Evolutionary conservation across 176 grass and related monocot genomes (phyloP).

Genomic region (Hsuehochloa calcarea): DNA sequence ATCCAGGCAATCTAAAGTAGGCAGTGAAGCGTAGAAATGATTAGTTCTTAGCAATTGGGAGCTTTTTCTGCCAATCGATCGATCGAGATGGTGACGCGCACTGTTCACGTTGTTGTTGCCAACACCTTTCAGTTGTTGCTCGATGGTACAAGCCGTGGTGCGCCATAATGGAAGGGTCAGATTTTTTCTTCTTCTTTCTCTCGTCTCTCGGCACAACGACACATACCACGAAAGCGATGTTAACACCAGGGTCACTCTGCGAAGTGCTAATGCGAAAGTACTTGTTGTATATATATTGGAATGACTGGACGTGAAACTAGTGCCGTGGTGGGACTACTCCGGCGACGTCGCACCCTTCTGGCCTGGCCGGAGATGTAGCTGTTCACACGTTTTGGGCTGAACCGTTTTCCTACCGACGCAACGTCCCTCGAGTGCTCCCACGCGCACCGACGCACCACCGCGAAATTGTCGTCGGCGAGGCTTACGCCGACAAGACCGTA

Average conservation of each 20-base stretch:
- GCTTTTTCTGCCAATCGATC: neutral
- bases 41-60: neutral
- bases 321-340: neutral
- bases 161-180: neutral
- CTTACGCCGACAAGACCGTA: neutral
- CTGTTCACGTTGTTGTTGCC: neutral
- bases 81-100: neutral
- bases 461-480: neutral
- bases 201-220: neutral
- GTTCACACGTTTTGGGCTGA: neutral
- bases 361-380: neutral
- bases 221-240: neutral
- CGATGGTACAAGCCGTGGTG: slow-evolving; percentile 12
- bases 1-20: neutral
- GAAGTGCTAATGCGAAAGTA: neutral
- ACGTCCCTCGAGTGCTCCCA: neutral
- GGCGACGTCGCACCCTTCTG: neutral
- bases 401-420: neutral
- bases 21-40: neutral
- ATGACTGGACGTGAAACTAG: neutral
- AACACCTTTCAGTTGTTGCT: slow-evolving; percentile 18
- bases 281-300: neutral
- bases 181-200: neutral
- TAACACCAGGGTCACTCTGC: neutral
- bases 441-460: too few relatives aligned